Evolutionary conservation across 148 eudicot species (phyloP), one percentile per base, ranked within the genome.

Genomic region (Spergularia bocconei): DNA sequence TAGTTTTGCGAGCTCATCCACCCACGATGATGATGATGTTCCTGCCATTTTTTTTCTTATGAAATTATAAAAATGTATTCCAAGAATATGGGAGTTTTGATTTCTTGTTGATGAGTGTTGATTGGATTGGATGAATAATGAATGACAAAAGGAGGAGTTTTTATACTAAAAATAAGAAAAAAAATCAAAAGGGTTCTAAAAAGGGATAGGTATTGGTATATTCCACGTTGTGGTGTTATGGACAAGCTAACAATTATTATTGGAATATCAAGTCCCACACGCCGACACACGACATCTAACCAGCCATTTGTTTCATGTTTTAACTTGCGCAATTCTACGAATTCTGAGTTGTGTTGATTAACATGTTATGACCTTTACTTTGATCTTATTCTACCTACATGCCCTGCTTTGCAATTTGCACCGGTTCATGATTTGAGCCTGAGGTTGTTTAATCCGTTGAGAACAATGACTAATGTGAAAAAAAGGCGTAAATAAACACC

Each of bases 1-100:
- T 19, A 86, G 75, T 69, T 87, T 87, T 23, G 67, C 66, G 6
- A 86, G 29, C 74, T 88, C 88, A 36, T 76, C 83, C 47, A 79
- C 62, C 80, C 87, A 88, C 23, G 71, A 44, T 44, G 71, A 44
- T 44, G 48, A 44, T 44, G 48, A 44, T 44, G 8, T 71, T 48
- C 82, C 82, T 38, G 75, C 79, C 66, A 79, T 64, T 38, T 36
- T 79, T 51, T 19, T 80, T 6, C 25, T 23, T 23, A 23, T 23
- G 25, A n/a, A n/a, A 23, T 23, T 44, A 44, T 44, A 6, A 44
- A 44, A 44, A 6, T 44, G 48, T 6, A 44, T 9, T 44, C 48
- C 48, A 44, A 44, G 10, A 44, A 44, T 44, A 44, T 44, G 48
- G 48, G 48, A 44, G 5, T 70, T 10, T 36, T 63, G 61, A 29